Evolutionary conservation across 306 rosid genomes (phyloP).

Genomic region (Pyrus bretschneideri): DNA sequence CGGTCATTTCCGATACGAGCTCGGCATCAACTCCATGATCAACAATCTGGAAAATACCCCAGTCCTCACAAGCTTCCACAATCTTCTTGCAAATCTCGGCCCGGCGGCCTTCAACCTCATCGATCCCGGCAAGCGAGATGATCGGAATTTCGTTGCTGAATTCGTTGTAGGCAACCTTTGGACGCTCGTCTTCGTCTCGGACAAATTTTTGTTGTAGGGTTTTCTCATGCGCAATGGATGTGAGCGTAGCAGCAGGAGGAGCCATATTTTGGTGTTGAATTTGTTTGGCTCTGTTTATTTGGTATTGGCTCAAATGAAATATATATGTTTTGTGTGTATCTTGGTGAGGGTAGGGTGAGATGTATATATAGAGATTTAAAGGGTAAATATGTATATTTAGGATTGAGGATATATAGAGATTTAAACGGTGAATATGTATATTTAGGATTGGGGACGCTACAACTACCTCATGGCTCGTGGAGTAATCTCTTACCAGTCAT

Average conservation of each 20-base stretch:
- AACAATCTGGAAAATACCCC: slow-evolving; percentile 84
- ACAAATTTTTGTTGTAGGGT: slow-evolving; percentile 49
- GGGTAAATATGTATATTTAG: neutral
- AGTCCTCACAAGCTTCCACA: slow-evolving; percentile 74
- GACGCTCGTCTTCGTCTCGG: slow-evolving; percentile 83
- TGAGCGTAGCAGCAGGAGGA: slow-evolving; percentile 40
- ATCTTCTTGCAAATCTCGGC: slow-evolving; percentile 44
- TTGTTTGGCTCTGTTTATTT: neutral
- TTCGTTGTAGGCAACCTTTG: slow-evolving; percentile 64
- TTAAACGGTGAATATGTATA: neutral
- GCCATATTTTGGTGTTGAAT: neutral
- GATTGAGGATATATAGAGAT: neutral
- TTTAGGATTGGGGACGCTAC: slow-evolving; percentile 1
- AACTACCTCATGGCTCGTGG: slow-evolving; percentile 17
- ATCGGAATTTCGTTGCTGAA: slow-evolving; percentile 75
- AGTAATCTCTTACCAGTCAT: neutral
- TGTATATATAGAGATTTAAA: neutral
- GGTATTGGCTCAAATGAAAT: neutral
- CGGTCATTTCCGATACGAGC: slow-evolving; percentile 57
- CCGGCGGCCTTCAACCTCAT: slow-evolving; percentile 39
- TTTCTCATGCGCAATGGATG: slow-evolving; percentile 42
- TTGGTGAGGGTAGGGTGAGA: neutral
- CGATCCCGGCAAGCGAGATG: slow-evolving; percentile 73
- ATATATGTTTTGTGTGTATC: neutral
- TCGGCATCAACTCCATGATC: slow-evolving; percentile 64